Base-by-base conservation (phyloP, 2,329 filamentous ascomycete genomes). In the Pestalotiopsis sp. region DNA sequence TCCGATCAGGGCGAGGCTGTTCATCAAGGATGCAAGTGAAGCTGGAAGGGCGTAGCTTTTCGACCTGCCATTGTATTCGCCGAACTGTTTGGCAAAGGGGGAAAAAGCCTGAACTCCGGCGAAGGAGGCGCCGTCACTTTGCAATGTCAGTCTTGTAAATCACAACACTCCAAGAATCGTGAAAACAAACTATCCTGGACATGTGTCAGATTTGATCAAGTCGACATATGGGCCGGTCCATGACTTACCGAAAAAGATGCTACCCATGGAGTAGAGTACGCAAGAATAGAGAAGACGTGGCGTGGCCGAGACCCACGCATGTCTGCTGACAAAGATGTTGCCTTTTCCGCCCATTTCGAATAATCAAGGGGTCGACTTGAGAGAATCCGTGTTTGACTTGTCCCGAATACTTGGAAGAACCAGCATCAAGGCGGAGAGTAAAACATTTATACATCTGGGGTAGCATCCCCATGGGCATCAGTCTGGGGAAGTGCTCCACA, bases 81-180 rank as follows among this genome's bases (percentile, higher is more conserved):
- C 71, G 39, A 72, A 72, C 38, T 61, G 66, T 5, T 57, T 36
- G 20, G 70, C 41, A 49, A 72, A 72, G 36, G 71, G 71, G n/a
- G 52, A 57, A 31, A 72, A 66, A 52, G 71, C 70, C 56, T 72
- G 71, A 14, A 72, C 71, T 61, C 71, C 70, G 38, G 68, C 71
- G 59, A 72, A 72, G 9, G 71, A 72, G 4, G 71, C 71, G 3
- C 70, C 70, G 56, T 72, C 71, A 61, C 67, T 69, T 31, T 27
- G 17, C 7, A 20, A n/a, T n/a, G 45, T 52, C 20, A 52, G 45
- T 52, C 45, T 52, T 9, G 4, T 17, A 14, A 2, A 17, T n/a
- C 4, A 1, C 2, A 52, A n/a, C 17, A 52, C 6, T n/a, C 3
- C 17, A 52, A 4, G 20, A 20, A 9, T n/a, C 17, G 17, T 52